These are phyloP conservation scores for Dionaea muscipula DNA, from an alignment of 179 eudicot genomes.

Conservation along the genomic window DNA sequence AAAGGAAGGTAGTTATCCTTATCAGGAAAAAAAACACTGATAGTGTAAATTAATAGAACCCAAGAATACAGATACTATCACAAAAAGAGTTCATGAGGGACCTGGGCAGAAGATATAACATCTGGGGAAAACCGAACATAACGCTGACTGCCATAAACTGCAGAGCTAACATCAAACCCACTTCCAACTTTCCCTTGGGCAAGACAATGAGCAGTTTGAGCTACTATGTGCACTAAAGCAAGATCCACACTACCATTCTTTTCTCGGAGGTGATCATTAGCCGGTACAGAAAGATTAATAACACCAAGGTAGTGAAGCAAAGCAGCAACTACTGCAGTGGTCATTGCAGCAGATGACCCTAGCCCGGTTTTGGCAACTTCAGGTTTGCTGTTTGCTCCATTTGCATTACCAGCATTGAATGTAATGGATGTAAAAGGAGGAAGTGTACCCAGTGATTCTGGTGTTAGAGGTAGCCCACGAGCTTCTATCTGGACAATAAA, in stretches of 20 bases:
- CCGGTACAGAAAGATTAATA: conserved; percentile 35
- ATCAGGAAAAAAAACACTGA: background rate
- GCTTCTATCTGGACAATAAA: conserved; percentile 62
- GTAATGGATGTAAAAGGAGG: conserved; percentile 80
- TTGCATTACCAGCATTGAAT: conserved; percentile 47
- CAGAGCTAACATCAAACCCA: conserved; percentile 97
- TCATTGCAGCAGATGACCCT: conserved; percentile 99
- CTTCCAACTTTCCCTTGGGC: conserved; percentile 99
- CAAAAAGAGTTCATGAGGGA: conserved; percentile 10
- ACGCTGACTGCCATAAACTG: conserved; percentile 97
- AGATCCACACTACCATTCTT: conserved; percentile 30
- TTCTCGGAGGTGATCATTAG: conserved; percentile 20
- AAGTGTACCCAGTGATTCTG: conserved; percentile 71
- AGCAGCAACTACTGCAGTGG: conserved; percentile 91
- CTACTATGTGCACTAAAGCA: conserved; percentile 77
- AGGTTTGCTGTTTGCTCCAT: conserved; percentile 50
- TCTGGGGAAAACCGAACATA: conserved; percentile 93
- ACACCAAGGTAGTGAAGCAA: conserved; percentile 80
- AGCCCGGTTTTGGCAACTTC: conserved; percentile 97
- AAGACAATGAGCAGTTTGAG: conserved; percentile 96
- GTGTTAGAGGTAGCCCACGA: conserved; percentile 63
- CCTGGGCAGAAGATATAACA: conserved; percentile 92
- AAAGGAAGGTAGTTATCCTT: no score
- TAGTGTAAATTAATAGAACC: background rate
- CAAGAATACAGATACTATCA: background rate